phyloP scores from a whole-genome alignment of 2,329 filamentous ascomycete species.

The Sclerotinia trifoliorum region DNA sequence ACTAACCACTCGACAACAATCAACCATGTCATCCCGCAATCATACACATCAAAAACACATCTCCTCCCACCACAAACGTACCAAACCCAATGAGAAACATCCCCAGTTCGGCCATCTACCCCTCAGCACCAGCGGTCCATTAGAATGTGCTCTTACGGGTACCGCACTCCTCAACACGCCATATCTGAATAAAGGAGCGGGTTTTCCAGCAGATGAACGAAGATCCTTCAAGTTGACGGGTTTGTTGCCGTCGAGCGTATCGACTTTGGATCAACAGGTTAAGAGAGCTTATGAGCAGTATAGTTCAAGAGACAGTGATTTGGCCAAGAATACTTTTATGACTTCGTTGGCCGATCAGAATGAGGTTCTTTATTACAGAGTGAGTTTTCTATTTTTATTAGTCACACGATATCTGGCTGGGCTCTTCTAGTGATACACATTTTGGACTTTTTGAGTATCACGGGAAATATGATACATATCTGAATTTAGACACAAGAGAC shows the following conservation, averaged over 20 bases:
- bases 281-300: conserved; percentile 81
- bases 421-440: not conserved
- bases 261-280: conserved; percentile 74
- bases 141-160: conserved; percentile 52
- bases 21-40: conserved; percentile 11
- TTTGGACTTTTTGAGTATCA: not conserved
- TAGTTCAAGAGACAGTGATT: conserved; percentile 55
- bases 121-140: conserved; percentile 49
- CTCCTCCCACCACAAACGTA: conserved; percentile 30
- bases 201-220: conserved; percentile 69
- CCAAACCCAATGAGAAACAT: conserved; percentile 34
- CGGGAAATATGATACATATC: not conserved
- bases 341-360: conserved; percentile 84
- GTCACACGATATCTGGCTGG: not conserved
- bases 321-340: conserved; percentile 87
- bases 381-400: conserved; percentile 40
- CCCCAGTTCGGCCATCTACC: conserved; percentile 48
- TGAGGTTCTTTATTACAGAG: conserved; percentile 75
- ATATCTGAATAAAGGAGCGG: conserved; percentile 81
- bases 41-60: conserved; percentile 24
- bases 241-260: conserved; percentile 68
- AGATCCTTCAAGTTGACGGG: conserved; percentile 68
- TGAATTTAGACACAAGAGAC: not conserved
- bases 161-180: conserved; percentile 60
- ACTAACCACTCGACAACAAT: not conserved